A percentile compares a stretch with the other conserved stretches of the same genome.
phyloP scores from a whole-genome alignment of 495 filamentous ascomycete genomes.

The Pseudomonodictys pantanalensis region DNA sequence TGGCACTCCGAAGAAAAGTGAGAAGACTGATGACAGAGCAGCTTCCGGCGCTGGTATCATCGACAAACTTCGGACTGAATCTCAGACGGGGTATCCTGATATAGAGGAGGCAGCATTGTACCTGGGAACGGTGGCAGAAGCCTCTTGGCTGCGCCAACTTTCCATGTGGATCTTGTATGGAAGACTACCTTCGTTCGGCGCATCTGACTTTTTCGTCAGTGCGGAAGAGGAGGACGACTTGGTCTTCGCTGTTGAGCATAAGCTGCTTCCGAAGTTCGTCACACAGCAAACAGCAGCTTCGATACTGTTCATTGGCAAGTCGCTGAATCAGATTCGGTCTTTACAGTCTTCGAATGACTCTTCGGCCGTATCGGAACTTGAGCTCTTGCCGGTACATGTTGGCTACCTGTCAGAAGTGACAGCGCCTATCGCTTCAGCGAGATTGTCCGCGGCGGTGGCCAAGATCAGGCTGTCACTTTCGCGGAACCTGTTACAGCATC shows the following conservation, averaged over 20 bases:
- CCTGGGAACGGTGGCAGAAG: constrained; percentile 75
- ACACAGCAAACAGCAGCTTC: constrained; percentile 69
- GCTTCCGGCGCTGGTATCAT: constrained; percentile 67
- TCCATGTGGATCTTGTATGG: constrained; percentile 90
- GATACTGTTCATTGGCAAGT: constrained; percentile 87
- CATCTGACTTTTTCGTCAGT: constrained; percentile 77
- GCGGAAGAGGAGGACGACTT: constrained; percentile 41
- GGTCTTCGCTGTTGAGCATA: constrained; percentile 52
- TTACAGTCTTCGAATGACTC: constrained; percentile 40
- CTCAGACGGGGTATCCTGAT: constrained; percentile 85
- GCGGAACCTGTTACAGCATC: constrained; percentile 71
- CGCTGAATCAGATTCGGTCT: constrained; percentile 72
- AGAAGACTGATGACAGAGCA: constrained; percentile 6
- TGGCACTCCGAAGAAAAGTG: constrained; percentile 20
- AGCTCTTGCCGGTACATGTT: constrained; percentile 70
- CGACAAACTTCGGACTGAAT: constrained; percentile 65
- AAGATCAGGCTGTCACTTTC: constrained; percentile 78
- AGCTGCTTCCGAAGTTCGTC: constrained; percentile 75
- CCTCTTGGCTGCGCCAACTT: constrained; percentile 84
- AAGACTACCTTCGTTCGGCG: constrained; percentile 67
- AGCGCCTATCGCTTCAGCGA: constrained; percentile 68
- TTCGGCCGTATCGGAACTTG: constrained; percentile 55
- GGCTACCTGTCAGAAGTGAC: constrained; percentile 64
- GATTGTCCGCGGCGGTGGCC: constrained; percentile 66
- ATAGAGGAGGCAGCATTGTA: constrained; percentile 70